Base-by-base conservation (phyloP, 2,329 filamentous ascomycete species). In the Aureobasidium uvarum region DNA sequence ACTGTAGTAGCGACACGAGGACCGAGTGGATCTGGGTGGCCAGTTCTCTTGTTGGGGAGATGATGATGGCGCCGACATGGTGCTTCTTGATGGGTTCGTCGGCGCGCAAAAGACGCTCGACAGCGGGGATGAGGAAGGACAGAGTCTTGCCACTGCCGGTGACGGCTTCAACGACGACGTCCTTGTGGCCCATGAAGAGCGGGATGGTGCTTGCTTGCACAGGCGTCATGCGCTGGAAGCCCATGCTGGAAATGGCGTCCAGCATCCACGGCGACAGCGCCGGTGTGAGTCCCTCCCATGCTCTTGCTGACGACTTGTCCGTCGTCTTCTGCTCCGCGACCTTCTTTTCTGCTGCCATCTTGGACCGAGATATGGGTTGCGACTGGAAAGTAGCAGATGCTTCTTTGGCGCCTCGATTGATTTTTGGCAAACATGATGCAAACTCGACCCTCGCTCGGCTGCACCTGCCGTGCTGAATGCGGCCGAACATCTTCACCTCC, bases 181-280 rank as follows among this genome's bases (percentile, higher is more conserved):
- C 92, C 73, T 96, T 96, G 75, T 96, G 90, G 60, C 87, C 88
- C 78, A 93, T 88, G 74, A 96, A 95, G 60, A 96, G 85, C 14
- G 92, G 92, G 70, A 97, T 89, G 5, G 91, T 89, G 66, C 92
- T 94, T 51, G 93, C 91, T 79, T 98, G 94, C n/a, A 97, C 93
- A 0, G 94, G 94, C 3, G 93, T 97, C 84, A 95, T 93, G 75
- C 89, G 88, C 68, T 83, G 81, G 77, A 96, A 96, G 67, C 92
- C 91, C 88, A 95, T 94, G 69, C 88, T 86, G 58, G 87, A 83
- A 56, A 96, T 87, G 66, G 92, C 92, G 70, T 96, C 91, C 63
- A 95, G 81, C 65, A 95, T 86, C 92, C 93, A 98, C 85, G 89
- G 83, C 67, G 89, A 90, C 38, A 92, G 79, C 6, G 88, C 79